phyloP scores from a whole-genome alignment of 768 basidiomycete species.

The Mycena capillaripes region DNA sequence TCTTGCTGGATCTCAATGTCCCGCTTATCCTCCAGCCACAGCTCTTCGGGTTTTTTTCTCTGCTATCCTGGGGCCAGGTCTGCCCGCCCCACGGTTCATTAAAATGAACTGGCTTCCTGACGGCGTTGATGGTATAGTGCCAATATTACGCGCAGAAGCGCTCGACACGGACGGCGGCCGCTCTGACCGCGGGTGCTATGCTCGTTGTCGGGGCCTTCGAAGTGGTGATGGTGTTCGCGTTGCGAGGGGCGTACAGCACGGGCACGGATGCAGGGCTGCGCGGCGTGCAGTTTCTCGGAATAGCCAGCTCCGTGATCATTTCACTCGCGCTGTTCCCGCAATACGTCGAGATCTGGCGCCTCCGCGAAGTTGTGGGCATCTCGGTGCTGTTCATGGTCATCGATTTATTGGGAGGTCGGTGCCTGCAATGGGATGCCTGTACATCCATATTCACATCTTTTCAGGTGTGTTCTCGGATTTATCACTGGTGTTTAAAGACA shows the following conservation, averaged over 20 bases:
- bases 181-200: conserved; percentile 54
- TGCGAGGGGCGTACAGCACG: conserved; percentile 57
- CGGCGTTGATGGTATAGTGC: conserved; percentile 60
- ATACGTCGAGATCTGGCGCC: conserved; percentile 81
- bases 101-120: too few species aligned
- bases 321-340: conserved; percentile 68
- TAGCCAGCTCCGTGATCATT: conserved; percentile 71
- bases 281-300: conserved; percentile 70
- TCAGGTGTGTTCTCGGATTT: conserved; percentile 75
- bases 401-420: conserved; percentile 78
- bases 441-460: background rate
- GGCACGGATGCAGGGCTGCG: conserved; percentile 42
- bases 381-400: conserved; percentile 78
- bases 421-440: conserved; percentile 36
- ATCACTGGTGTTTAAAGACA: conserved; percentile 72
- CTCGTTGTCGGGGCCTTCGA: conserved; percentile 70
- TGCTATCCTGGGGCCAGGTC: conserved; percentile 79
- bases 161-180: conserved; percentile 48
- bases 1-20: conserved; percentile 76
- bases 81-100: conserved; percentile 26
- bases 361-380: conserved; percentile 75
- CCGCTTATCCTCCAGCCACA: conserved; percentile 81
- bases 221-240: conserved; percentile 68
- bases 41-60: conserved; percentile 69
- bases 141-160: conserved; percentile 71